These are phyloP conservation scores for Raphanus hybrid DNA, from an alignment of 441 rosid species.

Conservation along the genomic window DNA sequence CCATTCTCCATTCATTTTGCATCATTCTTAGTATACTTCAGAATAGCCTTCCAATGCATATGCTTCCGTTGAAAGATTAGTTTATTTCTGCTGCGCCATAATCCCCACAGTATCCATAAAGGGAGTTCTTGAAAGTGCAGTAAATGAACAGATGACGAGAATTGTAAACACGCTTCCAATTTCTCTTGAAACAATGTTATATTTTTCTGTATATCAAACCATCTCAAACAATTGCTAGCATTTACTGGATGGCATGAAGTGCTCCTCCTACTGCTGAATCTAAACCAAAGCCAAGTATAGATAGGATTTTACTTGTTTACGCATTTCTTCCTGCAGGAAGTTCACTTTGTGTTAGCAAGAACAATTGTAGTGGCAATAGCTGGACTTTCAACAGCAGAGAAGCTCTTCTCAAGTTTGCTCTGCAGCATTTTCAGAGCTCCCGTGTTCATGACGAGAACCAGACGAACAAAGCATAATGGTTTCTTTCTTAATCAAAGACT, in stretches of 20 bases:
- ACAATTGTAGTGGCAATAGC: neutral
- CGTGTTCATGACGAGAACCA: constrained; percentile 49
- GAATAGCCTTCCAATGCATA: too few species aligned
- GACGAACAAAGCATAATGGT: constrained; percentile 5
- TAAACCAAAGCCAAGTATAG: neutral
- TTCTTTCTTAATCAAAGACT: constrained; percentile 3
- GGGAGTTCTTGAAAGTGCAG: too few species aligned
- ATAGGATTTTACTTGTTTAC: neutral
- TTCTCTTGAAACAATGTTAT: neutral
- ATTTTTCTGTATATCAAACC: neutral
- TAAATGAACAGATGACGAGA: too few species aligned
- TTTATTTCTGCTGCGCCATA: too few species aligned
- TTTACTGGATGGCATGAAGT: constrained; percentile 96
- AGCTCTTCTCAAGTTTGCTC: constrained; percentile 74
- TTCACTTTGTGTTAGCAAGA: neutral
- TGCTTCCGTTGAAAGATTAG: too few species aligned
- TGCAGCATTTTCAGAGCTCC: constrained; percentile 79
- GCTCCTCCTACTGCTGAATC: constrained; percentile 48
- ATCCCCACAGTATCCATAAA: neutral
- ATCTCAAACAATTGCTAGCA: constrained; percentile 68
- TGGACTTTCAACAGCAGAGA: constrained; percentile 50
- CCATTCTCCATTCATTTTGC: too few species aligned
- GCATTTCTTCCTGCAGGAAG: neutral
- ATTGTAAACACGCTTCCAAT: too few species aligned
- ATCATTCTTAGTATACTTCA: too few species aligned